phyloP scores from a whole-genome alignment of 768 basidiomycete species.

The Trametes cinnabarina region DNA sequence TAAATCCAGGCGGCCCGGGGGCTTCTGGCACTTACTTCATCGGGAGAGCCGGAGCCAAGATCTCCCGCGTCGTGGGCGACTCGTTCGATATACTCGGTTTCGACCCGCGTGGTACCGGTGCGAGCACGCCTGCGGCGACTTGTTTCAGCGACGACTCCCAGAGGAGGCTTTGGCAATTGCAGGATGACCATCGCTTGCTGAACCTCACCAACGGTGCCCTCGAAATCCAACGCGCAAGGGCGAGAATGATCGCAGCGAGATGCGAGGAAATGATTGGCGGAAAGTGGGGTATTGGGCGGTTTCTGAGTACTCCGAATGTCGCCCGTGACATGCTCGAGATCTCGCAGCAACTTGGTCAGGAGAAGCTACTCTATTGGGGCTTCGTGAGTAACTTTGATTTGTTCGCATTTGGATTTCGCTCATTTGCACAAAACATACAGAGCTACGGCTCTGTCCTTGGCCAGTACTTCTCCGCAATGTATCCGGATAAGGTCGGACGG shows the following conservation, averaged over 20 bases:
- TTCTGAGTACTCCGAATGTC: conserved; percentile 29
- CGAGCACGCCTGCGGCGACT: conserved; percentile 17
- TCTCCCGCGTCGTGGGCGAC: conserved; percentile 14
- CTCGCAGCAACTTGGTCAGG: conserved; percentile 26
- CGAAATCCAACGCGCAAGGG: conserved; percentile 5
- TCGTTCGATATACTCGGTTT: conserved; percentile 22
- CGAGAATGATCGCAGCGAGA: background rate
- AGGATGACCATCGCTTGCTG: conserved; percentile 4
- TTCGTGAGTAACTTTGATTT: conserved; percentile 16
- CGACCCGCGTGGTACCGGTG: conserved; percentile 21
- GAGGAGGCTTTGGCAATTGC: conserved; percentile 11
- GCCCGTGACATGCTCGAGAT: conserved; percentile 35
- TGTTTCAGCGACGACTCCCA: conserved; percentile 14
- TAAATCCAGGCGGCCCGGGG: conserved; percentile 22
- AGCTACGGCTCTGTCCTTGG: conserved; percentile 23
- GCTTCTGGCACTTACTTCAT: conserved; percentile 15
- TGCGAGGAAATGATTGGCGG: conserved; percentile 18
- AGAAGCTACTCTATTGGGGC: conserved; percentile 33
- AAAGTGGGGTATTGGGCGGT: conserved; percentile 19
- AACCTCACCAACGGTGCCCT: conserved; percentile 13
- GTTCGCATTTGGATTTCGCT: background rate
- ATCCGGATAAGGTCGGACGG: conserved; percentile 33
- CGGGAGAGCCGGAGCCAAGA: conserved; percentile 2
- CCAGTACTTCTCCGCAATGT: conserved; percentile 31
- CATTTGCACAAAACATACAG: background rate